Evolutionary conservation across 352 stramenopile genomes (phyloP), one percentile per base, ranked within the genome.

Genomic region (Bremia lactucae): DNA sequence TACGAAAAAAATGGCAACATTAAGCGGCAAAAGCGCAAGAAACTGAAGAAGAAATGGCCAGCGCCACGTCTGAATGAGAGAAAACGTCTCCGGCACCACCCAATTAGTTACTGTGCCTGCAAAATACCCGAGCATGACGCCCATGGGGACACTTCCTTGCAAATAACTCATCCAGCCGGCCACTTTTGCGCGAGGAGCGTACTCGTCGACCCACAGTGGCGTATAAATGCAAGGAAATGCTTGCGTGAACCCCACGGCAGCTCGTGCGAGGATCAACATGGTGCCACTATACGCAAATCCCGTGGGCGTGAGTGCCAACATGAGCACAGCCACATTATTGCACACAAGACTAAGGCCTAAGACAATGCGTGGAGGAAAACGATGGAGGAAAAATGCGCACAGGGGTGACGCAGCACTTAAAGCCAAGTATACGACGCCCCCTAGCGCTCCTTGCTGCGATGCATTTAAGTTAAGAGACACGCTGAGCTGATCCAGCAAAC

Each of bases 11-110:
- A 91, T 71, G 9, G 65, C 73, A 8, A 83, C 48, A 50, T 83
- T 85, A 46, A 91, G 74, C 1, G 78, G 78, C 15, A 78, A 58
- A 51, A 88, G 65, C 14, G 58, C 59, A 9, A 91, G 0, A 44
- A 88, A 88, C 57, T 91, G 78, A n/a, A 86, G 53, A n/a, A 88
- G 45, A 36, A 91, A 91, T 0, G 78, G 78, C 78, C 75, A 91
- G 20, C 78, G 72, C 78, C 78, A 91, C 31, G 71, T 86, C 47
- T 82, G 67, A 20, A 87, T 67, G 3, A 72, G 50, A 29, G 65
- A 55, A 42, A 75, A 82, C 42, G 55, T 74, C 52, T 85, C 73
- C 1, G 68, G 67, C 13, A 84, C 73, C 39, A 91, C 47, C 76
- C 76, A 88, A 40, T 88, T 88, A 36, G 71, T 82, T 2, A 91